Percentiles rank a stretch among this genome's conserved stretches.
Evolutionary conservation across 2,329 filamentous ascomycete species (phyloP).

Genomic region (Zymoseptoria brevis): DNA sequence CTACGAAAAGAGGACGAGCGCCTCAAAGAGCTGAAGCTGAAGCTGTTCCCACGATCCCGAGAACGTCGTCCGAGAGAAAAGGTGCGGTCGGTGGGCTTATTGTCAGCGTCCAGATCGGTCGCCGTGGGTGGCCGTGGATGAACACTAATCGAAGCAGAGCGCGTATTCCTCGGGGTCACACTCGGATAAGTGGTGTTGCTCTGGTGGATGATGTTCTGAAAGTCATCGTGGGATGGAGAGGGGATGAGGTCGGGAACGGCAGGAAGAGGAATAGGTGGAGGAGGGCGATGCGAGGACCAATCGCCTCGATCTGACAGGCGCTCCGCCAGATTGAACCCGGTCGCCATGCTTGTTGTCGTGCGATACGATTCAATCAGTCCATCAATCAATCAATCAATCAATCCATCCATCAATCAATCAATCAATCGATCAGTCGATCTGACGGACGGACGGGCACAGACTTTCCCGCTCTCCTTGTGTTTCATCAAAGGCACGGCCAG

Average conservation of each 20-base stretch:
- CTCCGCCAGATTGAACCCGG: conserved; percentile 15
- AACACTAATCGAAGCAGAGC: conserved; percentile 1
- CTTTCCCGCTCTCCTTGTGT: not conserved
- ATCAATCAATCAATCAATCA: not conserved
- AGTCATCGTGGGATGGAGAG: conserved; percentile 1
- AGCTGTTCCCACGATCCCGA: too few relatives aligned
- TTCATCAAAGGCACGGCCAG: not conserved
- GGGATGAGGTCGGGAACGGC: conserved; percentile 1
- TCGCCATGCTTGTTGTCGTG: conserved; percentile 12
- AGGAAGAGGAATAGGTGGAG: conserved; percentile 11
- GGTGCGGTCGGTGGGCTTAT: not conserved
- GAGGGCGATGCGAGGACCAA: conserved; percentile 15
- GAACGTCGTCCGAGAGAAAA: not conserved
- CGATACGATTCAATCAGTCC: not conserved
- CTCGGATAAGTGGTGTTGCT: not conserved
- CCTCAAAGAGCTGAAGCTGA: not conserved
- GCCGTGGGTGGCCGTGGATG: conserved; percentile 1
- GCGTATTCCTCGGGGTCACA: not conserved
- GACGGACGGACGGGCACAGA: not conserved
- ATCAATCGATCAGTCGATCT: not conserved
- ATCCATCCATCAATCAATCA: not conserved
- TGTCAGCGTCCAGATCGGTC: not conserved
- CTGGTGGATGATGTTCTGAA: not conserved
- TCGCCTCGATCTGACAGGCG: conserved; percentile 19
- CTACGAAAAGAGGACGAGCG: not conserved